phyloP scores from a whole-genome alignment of 495 filamentous ascomycete genomes.

The Astrothelium subdiscretum region DNA sequence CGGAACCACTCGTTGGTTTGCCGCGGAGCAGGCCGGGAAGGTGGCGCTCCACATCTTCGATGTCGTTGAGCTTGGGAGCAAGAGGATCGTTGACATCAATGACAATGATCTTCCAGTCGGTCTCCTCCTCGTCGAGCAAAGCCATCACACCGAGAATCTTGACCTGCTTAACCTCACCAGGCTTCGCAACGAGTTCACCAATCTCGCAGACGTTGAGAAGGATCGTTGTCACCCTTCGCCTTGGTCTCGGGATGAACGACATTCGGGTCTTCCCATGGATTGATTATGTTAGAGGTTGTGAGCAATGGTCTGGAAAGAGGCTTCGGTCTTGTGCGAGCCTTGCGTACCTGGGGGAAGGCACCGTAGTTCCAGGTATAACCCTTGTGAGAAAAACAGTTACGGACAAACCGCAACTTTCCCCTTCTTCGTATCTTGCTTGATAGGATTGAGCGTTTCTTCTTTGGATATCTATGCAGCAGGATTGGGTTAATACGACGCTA shows the following conservation, averaged over 20 bases:
- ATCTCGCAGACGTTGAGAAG: conserved; percentile 98
- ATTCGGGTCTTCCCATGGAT: conserved; percentile 99
- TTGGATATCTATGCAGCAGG: conserved; percentile 65
- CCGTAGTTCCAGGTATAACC: conserved; percentile 99
- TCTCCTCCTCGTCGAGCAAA: conserved; percentile 97
- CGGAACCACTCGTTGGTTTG: conserved; percentile 99
- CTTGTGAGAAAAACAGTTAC: conserved; percentile 99
- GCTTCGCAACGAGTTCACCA: conserved; percentile 89
- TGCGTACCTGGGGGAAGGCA: conserved; percentile 85
- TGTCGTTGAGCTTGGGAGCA: conserved; percentile 91
- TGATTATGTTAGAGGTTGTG: conserved; percentile 7
- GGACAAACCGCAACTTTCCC: conserved; percentile 89
- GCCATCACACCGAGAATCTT: conserved; percentile 99
- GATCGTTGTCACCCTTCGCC: conserved; percentile 99
- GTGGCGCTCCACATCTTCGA: conserved; percentile 98
- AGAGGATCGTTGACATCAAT: conserved; percentile 97
- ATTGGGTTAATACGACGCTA: neutral
- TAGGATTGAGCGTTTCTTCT: conserved; percentile 92
- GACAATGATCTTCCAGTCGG: conserved; percentile 99
- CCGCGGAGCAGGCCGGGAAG: conserved; percentile 80
- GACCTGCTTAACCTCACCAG: conserved; percentile 97
- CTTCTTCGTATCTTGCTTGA: conserved; percentile 88
- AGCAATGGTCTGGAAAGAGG: neutral
- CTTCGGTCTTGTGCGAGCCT: conserved; percentile 4
- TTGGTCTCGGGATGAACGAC: conserved; percentile 94